Evolutionary conservation across 164 flowering plant species (phyloP), one percentile per base, ranked within the genome.

Genomic region (Umbellularia californica): DNA sequence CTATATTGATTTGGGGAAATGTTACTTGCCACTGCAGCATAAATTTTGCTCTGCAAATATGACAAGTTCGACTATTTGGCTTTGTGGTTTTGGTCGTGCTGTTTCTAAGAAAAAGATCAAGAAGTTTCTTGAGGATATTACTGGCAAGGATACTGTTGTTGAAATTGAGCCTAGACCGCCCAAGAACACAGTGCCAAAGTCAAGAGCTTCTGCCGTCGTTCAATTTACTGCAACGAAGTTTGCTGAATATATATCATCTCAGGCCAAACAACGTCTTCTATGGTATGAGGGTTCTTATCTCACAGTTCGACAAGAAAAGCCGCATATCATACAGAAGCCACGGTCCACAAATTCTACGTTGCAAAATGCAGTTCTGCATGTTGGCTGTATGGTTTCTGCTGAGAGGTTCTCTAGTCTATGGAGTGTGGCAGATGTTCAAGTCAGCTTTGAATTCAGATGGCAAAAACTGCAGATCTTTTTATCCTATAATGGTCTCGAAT

Each of bases 381-480:
- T 90, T 70, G 98, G 98, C 15, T 89, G 91, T 69, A 92, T 83
- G 78, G 73, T 84, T 5, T 89, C 97, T 10, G 67, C 72, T 17
- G 84, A 84, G 3, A 72, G 65, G 70, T 88, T 90, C 76, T 71
- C 58, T 23, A 80, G 72, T n/a, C 83, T 93, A 23, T 88, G 90
- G 87, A 75, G 41, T 73, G 79, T 1, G 20, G 12, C 2, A 23
- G 58, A 80, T 78, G 88, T 83, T 41, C 72, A 77, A 5, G 85
- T 89, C 13, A 77, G 84, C 19, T 89, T 90, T 79, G 97, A 87
- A 5, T 75, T 70, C 65, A 83, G 84, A 22, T 19, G 75, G 12
- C 58, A 66, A 10, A 80, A 69, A 51, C 24, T 83, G 68, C 51
- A 65, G 70, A 78, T 83, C 71, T 58, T 71, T 27, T 22, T 80